A percentile compares a stretch with the other conserved stretches of the same genome.
These are phyloP conservation scores for Maudiozyma serrabonitensis DNA, from an alignment of 805 yeast species.

Conservation along the genomic window DNA sequence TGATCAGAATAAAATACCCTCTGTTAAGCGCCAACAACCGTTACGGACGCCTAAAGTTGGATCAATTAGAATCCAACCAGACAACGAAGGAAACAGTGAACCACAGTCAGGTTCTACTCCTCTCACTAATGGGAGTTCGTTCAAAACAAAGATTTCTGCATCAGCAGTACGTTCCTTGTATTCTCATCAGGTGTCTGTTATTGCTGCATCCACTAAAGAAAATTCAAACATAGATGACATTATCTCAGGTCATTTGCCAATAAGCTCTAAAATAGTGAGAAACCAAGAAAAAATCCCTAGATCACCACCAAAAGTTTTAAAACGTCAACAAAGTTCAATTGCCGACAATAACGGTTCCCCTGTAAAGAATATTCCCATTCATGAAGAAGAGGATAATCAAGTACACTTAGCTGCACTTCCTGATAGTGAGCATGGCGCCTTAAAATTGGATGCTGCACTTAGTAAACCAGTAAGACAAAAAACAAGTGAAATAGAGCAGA, in stretches of 20 bases:
- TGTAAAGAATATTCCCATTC: slow-evolving; percentile 15
- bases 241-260: background rate
- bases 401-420: slow-evolving; percentile 27
- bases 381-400: slow-evolving; percentile 11
- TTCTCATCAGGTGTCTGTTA: background rate
- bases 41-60: slow-evolving; percentile 27
- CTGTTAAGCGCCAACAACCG: background rate
- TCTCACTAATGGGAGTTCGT: background rate
- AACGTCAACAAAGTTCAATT: slow-evolving; percentile 25
- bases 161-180: background rate
- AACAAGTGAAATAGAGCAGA: background rate
- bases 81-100: background rate
- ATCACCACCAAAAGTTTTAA: slow-evolving; percentile 4
- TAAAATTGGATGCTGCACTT: no score
- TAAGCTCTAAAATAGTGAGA: background rate
- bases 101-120: background rate
- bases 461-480: background rate
- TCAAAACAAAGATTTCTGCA: background rate
- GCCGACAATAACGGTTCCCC: slow-evolving; percentile 28
- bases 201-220: background rate
- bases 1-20: background rate
- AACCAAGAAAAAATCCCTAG: background rate
- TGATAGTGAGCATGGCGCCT: background rate
- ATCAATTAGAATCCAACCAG: slow-evolving; percentile 27
- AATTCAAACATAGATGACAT: background rate